Evolutionary conservation across 495 filamentous ascomycete species (phyloP).

Genomic region (Aspergillus steynii): DNA sequence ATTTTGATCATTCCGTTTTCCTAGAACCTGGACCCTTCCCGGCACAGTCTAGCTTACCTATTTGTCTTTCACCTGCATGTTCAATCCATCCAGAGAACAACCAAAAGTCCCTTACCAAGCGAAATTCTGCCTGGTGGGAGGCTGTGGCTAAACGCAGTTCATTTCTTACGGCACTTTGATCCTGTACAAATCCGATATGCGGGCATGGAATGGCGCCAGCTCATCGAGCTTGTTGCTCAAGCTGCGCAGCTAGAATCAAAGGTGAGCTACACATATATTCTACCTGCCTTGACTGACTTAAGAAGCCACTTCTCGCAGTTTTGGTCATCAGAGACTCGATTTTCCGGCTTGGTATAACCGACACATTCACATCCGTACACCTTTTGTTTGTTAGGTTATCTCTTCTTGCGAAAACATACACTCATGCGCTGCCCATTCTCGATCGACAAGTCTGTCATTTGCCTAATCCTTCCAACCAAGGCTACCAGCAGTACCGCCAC

Average conservation of each 20-base stretch:
- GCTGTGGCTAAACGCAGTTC: conserved; percentile 49
- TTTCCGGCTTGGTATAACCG: conserved; percentile 70
- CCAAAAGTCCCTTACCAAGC: conserved; percentile 20
- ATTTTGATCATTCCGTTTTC: conserved; percentile 3
- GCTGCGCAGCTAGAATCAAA: conserved; percentile 41
- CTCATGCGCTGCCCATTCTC: conserved; percentile 61
- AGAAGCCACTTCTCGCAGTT: conserved; percentile 60
- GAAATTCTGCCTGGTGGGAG: conserved; percentile 32
- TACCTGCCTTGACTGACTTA: conserved; percentile 14
- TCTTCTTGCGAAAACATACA: conserved; percentile 53
- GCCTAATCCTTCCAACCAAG: conserved; percentile 44
- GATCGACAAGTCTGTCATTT: conserved; percentile 69
- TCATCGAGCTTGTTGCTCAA: conserved; percentile 49
- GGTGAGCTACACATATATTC: conserved; percentile 32
- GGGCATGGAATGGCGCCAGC: conserved; percentile 50
- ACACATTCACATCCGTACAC: conserved; percentile 69
- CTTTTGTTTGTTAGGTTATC: conserved; percentile 61
- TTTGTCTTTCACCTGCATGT: conserved; percentile 40
- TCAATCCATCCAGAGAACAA: conserved; percentile 24
- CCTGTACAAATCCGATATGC: conserved; percentile 60
- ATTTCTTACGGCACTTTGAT: conserved; percentile 57
- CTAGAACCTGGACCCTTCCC: conserved; percentile 43
- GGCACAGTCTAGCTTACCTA: conserved; percentile 46
- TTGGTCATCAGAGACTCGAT: conserved; percentile 63
- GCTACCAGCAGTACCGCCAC: conserved; percentile 19